A percentile compares a stretch with the other conserved stretches of the same genome.
phyloP scores from a whole-genome alignment of 805 yeast genomes.

The Lipomyces anomalus region DNA sequence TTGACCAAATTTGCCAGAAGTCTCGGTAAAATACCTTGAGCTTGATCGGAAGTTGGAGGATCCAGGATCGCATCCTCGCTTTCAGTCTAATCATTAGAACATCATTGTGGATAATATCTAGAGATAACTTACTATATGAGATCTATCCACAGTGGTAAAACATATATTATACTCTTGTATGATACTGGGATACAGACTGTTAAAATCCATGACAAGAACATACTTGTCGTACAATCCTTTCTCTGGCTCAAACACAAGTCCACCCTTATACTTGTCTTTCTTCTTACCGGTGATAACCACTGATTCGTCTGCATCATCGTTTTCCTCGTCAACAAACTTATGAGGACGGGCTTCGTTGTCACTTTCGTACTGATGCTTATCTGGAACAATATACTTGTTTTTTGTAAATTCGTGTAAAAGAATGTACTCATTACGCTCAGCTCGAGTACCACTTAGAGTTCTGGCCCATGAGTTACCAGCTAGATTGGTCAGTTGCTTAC shows the following conservation, averaged over 20 bases:
- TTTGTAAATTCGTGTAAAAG: slow-evolving; percentile 83
- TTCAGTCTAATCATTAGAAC: slow-evolving; percentile 29
- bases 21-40: slow-evolving; percentile 80
- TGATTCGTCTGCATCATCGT: slow-evolving; percentile 35
- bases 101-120: not conserved
- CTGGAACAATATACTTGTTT: slow-evolving; percentile 80
- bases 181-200: slow-evolving; percentile 92
- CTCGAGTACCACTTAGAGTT: slow-evolving; percentile 89
- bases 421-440: slow-evolving; percentile 92
- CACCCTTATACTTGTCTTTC: slow-evolving; percentile 81
- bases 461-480: slow-evolving; percentile 98
- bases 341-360: slow-evolving; percentile 25
- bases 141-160: slow-evolving; percentile 87
- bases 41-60: slow-evolving; percentile 53
- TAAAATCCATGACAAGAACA: slow-evolving; percentile 94
- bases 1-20: slow-evolving; percentile 76
- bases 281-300: slow-evolving; percentile 40
- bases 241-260: slow-evolving; percentile 94
- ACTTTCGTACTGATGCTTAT: slow-evolving; percentile 65
- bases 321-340: slow-evolving; percentile 27
- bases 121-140: slow-evolving; percentile 27
- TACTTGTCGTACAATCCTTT: slow-evolving; percentile 87
- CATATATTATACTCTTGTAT: slow-evolving; percentile 96
- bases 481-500: slow-evolving; percentile 83
- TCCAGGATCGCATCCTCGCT: slow-evolving; percentile 58